Evolutionary conservation across 2,329 filamentous ascomycete species (phyloP).

Genomic region (Penicillium hordei): DNA sequence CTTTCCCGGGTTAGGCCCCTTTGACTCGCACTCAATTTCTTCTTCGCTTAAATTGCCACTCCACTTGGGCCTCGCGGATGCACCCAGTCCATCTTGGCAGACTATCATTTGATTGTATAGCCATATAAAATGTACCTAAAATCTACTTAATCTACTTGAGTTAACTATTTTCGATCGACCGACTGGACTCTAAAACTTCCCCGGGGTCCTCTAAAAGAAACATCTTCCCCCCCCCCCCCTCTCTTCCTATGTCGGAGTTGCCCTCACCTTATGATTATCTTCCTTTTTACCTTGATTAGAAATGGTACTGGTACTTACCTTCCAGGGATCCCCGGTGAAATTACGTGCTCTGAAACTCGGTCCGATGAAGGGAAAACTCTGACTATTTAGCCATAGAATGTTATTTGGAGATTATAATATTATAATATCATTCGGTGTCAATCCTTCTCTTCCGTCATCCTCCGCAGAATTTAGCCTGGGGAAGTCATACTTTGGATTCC

Average conservation of each 20-base stretch:
- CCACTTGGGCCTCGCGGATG: conserved; percentile 30
- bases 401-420: too few species aligned
- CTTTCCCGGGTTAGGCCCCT: conserved; percentile 24
- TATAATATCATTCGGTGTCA: neutral
- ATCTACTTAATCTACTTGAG: too few species aligned
- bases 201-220: conserved; percentile 9
- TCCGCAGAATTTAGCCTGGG: neutral
- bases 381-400: neutral
- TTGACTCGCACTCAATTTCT: conserved; percentile 37
- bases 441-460: neutral
- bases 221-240: neutral
- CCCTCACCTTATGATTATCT: too few species aligned
- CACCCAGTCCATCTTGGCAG: conserved; percentile 29
- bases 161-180: neutral
- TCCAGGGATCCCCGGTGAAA: conserved; percentile 9
- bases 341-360: neutral
- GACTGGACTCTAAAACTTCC: conserved; percentile 1
- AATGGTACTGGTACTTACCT: neutral
- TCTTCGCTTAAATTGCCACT: conserved; percentile 17
- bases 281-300: neutral
- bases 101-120: conserved; percentile 7
- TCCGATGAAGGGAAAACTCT: neutral
- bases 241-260: conserved; percentile 8
- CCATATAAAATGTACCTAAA: conserved; percentile 20
- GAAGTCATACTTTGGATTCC: neutral